Percentiles rank a stretch among this genome's conserved stretches.
These are phyloP conservation scores for Podila minutissima DNA, from an alignment of 192 early-diverging fungal genomes.

Conservation along the genomic window DNA sequence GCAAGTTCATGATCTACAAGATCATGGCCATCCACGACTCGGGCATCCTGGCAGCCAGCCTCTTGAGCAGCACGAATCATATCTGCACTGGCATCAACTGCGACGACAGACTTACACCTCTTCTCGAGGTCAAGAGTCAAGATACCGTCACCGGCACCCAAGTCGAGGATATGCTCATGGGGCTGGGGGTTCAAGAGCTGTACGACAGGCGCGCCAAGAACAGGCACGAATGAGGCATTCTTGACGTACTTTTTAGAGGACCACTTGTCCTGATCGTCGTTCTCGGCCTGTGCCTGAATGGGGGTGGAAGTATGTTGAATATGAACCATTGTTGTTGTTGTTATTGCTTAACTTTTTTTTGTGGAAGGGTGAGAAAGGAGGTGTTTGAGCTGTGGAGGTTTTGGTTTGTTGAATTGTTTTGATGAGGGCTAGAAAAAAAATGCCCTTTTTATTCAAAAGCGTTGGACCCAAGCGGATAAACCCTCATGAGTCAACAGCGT, in stretches of 20 bases:
- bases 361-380: neutral
- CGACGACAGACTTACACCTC: slow-evolving; percentile 61
- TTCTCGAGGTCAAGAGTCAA: slow-evolving; percentile 64
- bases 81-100: slow-evolving; percentile 63
- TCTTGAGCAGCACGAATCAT: slow-evolving; percentile 65
- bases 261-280: slow-evolving; percentile 55
- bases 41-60: slow-evolving; percentile 47
- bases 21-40: slow-evolving; percentile 66
- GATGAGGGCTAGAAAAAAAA: too few species aligned
- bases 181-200: slow-evolving; percentile 59
- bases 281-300: neutral
- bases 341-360: neutral
- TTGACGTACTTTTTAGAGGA: slow-evolving; percentile 59
- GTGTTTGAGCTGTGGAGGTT: too few species aligned
- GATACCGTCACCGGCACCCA: slow-evolving; percentile 76
- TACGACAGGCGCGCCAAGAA: slow-evolving; percentile 58
- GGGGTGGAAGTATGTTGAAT: neutral
- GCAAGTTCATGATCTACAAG: slow-evolving; percentile 52
- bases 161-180: slow-evolving; percentile 68
- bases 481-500: too few species aligned
- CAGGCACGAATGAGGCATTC: slow-evolving; percentile 68
- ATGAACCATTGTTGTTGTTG: neutral
- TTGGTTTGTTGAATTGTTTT: too few species aligned
- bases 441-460: too few species aligned
- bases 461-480: too few species aligned